Evolutionary conservation across 1,139 yeast genomes (phyloP), one percentile per base, ranked within the genome.

Genomic region (Oligophagozyma castellii): DNA sequence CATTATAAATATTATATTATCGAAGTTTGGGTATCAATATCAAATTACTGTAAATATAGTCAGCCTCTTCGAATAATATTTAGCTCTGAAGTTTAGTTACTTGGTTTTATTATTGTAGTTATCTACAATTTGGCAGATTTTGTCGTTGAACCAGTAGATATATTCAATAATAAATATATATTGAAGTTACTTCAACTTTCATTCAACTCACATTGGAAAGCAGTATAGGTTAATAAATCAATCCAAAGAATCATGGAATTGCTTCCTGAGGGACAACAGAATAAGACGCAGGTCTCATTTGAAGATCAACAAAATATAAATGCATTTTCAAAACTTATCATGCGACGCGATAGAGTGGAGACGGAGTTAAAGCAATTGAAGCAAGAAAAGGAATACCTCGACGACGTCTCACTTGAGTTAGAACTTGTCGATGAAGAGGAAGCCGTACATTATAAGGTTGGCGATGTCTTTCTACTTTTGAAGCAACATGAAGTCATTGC

Each of bases 271-370:
- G 81, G 81, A 4, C 72, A 73, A 46, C 57, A 58, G 37, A 78
- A 79, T 49, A 74, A 73, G 12, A 67, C 71, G 0, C 92, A 81
- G 46, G 98, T 89, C 15, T 62, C 73, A 16, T 79, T 86, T 73
- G 84, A 70, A 35, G 96, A 89, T 53, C 98, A 89, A 58, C 74
- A 78, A 48, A 70, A 70, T 48, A 89, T 89, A 59, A 89, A 89
- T 53, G 71, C 73, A 49, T 89, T 89, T 48, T 81, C 95, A 14
- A 76, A 84, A 30, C 63, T 84, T 37, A 80, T 84, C 37, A 63
- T 72, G 39, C 70, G 76, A 36, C 71, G 75, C 42, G 81, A 79
- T 40, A 65, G 63, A 18, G 51, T 72, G 15, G 61, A 64, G 24
- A 65, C 56, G n/a, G 63, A 63, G 28, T 59, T 80, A 27, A 57